Evolutionary conservation across 2,329 filamentous ascomycete genomes (phyloP).

Genomic region (Albophoma yamanashiensis): DNA sequence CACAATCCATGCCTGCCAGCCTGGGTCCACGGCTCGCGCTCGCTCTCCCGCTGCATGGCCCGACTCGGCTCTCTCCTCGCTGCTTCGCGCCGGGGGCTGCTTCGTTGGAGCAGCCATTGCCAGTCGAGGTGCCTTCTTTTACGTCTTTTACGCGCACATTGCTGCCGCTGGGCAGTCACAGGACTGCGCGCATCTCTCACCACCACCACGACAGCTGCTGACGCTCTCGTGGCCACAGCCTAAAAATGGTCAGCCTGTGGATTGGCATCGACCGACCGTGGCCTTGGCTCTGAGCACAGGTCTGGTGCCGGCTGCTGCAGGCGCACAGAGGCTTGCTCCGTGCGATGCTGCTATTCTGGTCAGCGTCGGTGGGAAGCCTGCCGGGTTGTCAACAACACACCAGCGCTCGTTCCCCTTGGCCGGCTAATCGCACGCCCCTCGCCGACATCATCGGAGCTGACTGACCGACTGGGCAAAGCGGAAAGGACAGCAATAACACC

Average conservation of each 20-base stretch:
- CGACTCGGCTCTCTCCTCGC: too few relatives aligned
- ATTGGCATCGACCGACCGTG: background rate
- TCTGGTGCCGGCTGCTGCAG: background rate
- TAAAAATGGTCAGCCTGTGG: background rate
- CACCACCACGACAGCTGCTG: background rate
- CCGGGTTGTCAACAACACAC: background rate
- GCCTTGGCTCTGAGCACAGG: background rate
- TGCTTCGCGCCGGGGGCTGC: background rate
- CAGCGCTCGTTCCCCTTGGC: background rate
- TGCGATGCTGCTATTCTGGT: background rate
- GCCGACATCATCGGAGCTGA: constrained; percentile 11
- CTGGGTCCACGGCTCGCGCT: background rate
- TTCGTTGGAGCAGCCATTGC: background rate
- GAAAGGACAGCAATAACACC: background rate
- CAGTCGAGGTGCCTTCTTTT: background rate
- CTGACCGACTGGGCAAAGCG: constrained; percentile 9
- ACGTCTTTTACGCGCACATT: background rate
- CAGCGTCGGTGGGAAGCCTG: background rate
- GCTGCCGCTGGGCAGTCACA: background rate
- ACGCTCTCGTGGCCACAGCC: background rate
- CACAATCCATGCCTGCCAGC: background rate
- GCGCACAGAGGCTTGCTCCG: background rate
- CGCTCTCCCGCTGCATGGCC: background rate
- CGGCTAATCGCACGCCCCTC: background rate
- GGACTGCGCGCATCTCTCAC: background rate